Conservation (phyloP, 805 yeast species). For the Yamadazyma laniorum region DNA sequence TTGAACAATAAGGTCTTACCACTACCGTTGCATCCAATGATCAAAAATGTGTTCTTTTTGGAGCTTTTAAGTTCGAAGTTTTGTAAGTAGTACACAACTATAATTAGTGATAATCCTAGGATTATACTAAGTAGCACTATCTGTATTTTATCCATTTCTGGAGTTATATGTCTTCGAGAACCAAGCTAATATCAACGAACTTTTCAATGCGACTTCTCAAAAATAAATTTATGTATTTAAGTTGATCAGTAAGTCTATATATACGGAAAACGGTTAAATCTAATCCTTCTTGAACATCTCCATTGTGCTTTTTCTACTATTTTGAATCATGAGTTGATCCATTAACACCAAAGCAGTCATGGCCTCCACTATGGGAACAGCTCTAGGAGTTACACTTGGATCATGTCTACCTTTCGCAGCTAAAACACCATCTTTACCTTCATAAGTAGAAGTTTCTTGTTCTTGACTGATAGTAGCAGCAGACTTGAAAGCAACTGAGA, state of each 20-base stretch:
- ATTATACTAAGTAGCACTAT: constrained; percentile 22
- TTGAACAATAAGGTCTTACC: constrained; percentile 66
- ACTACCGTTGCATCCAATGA: constrained; percentile 61
- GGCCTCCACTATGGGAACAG: constrained; percentile 97
- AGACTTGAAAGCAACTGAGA: constrained; percentile 94
- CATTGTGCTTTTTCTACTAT: constrained; percentile 59
- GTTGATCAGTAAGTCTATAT: no score
- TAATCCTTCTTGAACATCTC: constrained; percentile 1
- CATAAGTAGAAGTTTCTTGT: constrained; percentile 85
- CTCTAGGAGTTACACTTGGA: constrained; percentile 97
- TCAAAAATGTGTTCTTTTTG: constrained; percentile 53
- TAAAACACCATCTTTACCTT: constrained; percentile 80
- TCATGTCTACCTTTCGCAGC: constrained; percentile 99
- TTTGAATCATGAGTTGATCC: constrained; percentile 82
- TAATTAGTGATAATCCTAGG: constrained; percentile 25
- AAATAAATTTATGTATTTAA: no score
- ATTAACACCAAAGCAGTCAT: constrained; percentile 95
- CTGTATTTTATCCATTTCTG: constrained; percentile 29
- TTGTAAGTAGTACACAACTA: constrained; percentile 25
- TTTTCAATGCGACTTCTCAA: no score
- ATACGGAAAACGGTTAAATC: no score
- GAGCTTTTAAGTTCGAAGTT: constrained; percentile 16
- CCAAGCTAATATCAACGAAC: no score
- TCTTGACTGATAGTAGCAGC: constrained; percentile 97
- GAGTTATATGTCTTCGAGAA: no score